Evolutionary conservation across 1,284 basidiomycete species (phyloP), one percentile per base, ranked within the genome.

Genomic region (Erythrobasidium hasegawianum): DNA sequence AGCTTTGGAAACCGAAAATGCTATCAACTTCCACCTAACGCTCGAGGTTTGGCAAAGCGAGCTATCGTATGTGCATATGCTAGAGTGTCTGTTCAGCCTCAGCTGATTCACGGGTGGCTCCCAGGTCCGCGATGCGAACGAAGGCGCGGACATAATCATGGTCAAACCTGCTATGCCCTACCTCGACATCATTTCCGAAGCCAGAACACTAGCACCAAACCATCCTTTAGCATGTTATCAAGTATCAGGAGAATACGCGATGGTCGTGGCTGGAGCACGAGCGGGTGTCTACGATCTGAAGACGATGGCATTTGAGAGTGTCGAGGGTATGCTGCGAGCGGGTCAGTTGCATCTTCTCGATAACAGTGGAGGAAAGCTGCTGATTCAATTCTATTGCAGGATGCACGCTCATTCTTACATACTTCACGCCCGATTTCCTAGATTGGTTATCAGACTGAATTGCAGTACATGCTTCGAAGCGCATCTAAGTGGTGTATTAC

Each of bases 61-160:
- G 96, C 96, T 0, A 90, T 98, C 59, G 89, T 95, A 73, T 76
- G 90, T 77, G 2, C n/a, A n/a, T n/a, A n/a, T n/a, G n/a, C n/a
- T n/a, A n/a, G n/a, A n/a, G n/a, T n/a, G n/a, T n/a, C n/a, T n/a
- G n/a, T n/a, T n/a, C n/a, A n/a, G n/a, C n/a, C n/a, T n/a, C n/a
- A n/a, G n/a, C n/a, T n/a, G n/a, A n/a, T n/a, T n/a, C n/a, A n/a
- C n/a, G n/a, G n/a, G n/a, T 39, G 4, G 14, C 22, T 18, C 7
- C 54, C 76, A 96, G 92, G 80, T 85, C 81, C 88, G 93, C 50
- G 96, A 99, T 76, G 83, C 85, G 0, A 79, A 76, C n/a, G 95
- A 99, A 80, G 96, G 96, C 22, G 96, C 96, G 16, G 96, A 99
- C 77, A 90, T 98, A 73, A 86, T 99, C 76, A 98, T 99, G 95